Evolutionary conservation across 768 basidiomycete genomes (phyloP), one percentile per base, ranked within the genome.

Genomic region (Tephrocybe sp.): DNA sequence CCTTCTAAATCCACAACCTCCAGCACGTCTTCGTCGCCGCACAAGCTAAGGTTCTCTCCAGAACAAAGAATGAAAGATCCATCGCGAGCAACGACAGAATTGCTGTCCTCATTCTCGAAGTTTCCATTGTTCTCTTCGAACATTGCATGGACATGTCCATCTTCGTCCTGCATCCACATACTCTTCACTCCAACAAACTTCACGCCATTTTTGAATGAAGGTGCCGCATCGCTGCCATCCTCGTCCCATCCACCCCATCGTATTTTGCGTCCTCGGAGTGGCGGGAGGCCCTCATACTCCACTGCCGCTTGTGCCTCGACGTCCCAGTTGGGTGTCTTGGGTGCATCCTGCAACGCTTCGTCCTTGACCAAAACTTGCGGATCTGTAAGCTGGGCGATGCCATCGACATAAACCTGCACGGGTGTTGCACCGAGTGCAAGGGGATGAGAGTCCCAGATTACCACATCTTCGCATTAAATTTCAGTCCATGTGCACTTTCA

Each of bases 341-440:
- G 85, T 0, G 74, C 66, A 12, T 65, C 43, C 55, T 90, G 87
- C 42, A 78, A 71, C 1, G 62, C 57, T 0, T 57, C 50, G 0
- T 79, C 75, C 61, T 88, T 88, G 4, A 53, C 45, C 1, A 69
- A 44, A 1, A 64, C 52, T 30, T 67, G 51, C 0, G 82, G 69
- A 2, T 61, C 21, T 4, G 58, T 44, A 15, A 74, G 60, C 63
- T 94, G 92, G 0, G 82, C 63, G 48, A 93, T 86, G 10, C 91
- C 91, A 56, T 94, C 92, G 47, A 93, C 84, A 64, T 78, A 91
- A 0, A 91, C 89, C 58, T 93, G 90, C 3, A 70, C 65, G 0
- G 92, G 91, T 1, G 89, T 91, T 0, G 91, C 85, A 18, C 90
- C 91, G 3, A 93, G 72, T 0, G 78, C 61, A 21, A 94, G 74